Evolutionary conservation across 2,329 filamentous ascomycete species (phyloP).

Genomic region (Colletotrichum sp.): DNA sequence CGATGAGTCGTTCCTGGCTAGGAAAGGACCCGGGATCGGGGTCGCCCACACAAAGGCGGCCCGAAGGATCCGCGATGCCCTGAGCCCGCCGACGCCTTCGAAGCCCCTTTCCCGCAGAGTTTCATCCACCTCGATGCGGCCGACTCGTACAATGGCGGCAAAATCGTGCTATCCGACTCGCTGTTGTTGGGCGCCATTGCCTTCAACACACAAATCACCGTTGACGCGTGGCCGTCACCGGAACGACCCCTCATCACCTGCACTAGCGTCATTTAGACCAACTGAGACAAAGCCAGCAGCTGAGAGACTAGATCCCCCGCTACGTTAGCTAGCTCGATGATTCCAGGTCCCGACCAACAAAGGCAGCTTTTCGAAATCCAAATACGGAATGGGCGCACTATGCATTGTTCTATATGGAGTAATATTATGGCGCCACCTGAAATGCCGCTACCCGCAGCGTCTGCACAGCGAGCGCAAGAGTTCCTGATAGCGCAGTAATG

Average conservation of each 20-base stretch:
- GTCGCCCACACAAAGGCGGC: background rate
- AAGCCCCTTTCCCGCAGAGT: background rate
- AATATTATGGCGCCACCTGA: background rate
- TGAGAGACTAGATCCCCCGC: background rate
- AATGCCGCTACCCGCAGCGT: background rate
- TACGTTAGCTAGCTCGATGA: background rate
- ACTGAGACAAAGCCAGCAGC: background rate
- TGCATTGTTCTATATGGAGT: background rate
- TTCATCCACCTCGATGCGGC: background rate
- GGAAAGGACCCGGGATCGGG: background rate
- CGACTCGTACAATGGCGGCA: background rate
- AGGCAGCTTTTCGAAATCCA: background rate
- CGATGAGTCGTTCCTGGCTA: background rate
- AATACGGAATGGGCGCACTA: background rate
- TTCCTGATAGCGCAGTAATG: background rate
- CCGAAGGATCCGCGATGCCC: background rate
- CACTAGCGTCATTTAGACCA: background rate
- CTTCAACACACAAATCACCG: background rate
- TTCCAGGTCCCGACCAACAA: background rate
- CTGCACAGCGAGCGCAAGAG: background rate
- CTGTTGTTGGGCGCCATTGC: background rate
- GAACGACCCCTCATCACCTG: background rate
- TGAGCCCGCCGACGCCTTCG: background rate
- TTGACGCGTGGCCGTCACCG: constrained; percentile 2
- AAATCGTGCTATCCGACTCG: background rate